Base-by-base conservation (phyloP, 2,329 filamentous ascomycete genomes). In the Colletotrichum euphorbiae region DNA sequence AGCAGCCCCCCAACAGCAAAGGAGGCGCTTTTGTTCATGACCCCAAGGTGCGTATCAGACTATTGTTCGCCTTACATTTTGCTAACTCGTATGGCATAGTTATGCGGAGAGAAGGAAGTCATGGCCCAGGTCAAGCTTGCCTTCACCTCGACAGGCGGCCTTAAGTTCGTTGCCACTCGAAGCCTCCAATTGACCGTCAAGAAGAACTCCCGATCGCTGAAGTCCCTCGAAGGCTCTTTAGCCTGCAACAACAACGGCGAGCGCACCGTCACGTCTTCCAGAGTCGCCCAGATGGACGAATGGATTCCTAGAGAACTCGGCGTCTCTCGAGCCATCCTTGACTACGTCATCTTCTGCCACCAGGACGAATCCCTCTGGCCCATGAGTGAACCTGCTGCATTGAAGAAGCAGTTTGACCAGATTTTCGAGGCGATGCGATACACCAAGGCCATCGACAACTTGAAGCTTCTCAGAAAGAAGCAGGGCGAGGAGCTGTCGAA, bases 301-400 rank as follows among this genome's bases (percentile, higher is more conserved):
- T 87, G 95, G 72, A 91, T 99, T 77, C 94, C 95, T 0, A 88
- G 92, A 72, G 91, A 93, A 72, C 86, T 99, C 0, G 96, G 96
- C 42, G 96, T 98, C 3, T 96, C 94, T 1, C 90, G 91, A 62
- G 94, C 96, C 12, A 90, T 99, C 62, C 86, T 99, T 28, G 94
- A 98, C 72, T 92, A 91, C 67, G 96, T 99, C 77, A 98, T 99
- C 73, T 99, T 99, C 80, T 99, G 96, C 77, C 96, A 99, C 76
- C 96, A 99, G 77, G 96, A 99, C 77, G 96, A 99, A 73, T 98
- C 95, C 28, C 81, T 98, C 31, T 99, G 96, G 96, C 96, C 96
- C 0, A 90, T 99, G 85, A 97, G 93, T 76, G 93, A 97, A 74
- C 93, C 96, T 0, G 83, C 88, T 0, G 89, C 88, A 0, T 83